Base-by-base conservation (phyloP, 2,329 filamentous ascomycete genomes). In the Pezicula rhizophila region DNA sequence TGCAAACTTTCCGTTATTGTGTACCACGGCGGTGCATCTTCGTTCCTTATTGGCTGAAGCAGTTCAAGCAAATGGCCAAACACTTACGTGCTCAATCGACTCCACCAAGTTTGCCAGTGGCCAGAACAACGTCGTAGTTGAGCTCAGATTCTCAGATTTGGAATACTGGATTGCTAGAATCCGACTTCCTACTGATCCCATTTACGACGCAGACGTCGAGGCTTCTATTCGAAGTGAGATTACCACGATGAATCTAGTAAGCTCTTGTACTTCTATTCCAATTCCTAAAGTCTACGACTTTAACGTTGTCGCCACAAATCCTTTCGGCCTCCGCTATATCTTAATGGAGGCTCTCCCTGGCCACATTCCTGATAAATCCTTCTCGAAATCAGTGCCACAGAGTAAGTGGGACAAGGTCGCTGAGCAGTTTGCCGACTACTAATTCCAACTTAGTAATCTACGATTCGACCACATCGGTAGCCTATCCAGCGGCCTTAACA, bases 31-130 rank as follows among this genome's bases (percentile, higher is more conserved):
- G 4, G 5, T 37, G n/a, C 15, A 47, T 28, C 11, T 37, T 15
- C 15, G 42, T 5, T 25, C n/a, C 11, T 12, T n/a, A n/a, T n/a
- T n/a, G n/a, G n/a, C n/a, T n/a, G n/a, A n/a, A n/a, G n/a, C 42
- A 45, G 6, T 5, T 4, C 5, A 34, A 7, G 28, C 4, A 4
- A 45, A 33, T 18, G 42, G 14, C 28, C 11, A 42, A 15, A 26
- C 28, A 15, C 43, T 46, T 17, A 46, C 43, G 5, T 46, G 34
- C 34, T 37, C 43, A 39, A 46, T 46, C 34, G 43, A 46, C 43
- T 5, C 4, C 33, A 37, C 31, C 31, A 46, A 46, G 15, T 46
- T 46, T 26, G 43, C 43, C 11, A 37, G 23, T 25, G 43, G 43
- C 18, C 20, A 18, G 4, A 7, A 38, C 23, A 46, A 46, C 23